Conservation (phyloP, 108 stramenopile species). For the Aureococcus anophagefferens region DNA sequence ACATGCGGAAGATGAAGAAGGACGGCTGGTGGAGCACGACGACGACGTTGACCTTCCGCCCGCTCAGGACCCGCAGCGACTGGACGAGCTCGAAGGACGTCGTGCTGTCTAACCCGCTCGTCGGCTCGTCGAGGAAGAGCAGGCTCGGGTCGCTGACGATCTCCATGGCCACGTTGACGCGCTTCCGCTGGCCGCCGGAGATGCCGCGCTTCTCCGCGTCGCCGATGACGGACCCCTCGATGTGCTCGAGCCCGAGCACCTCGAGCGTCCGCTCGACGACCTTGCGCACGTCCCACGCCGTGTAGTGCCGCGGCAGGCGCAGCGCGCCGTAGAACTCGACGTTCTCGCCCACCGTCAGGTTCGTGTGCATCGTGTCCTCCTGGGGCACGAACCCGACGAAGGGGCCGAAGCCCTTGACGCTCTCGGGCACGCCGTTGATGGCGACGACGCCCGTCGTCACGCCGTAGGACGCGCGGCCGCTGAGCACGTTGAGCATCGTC, state of each 20-base stretch:
- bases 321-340: slow-evolving; percentile 41
- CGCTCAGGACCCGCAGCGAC: no score
- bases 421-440: slow-evolving; percentile 53
- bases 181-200: slow-evolving; percentile 56
- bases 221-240: slow-evolving; percentile 68
- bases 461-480: slow-evolving; percentile 55
- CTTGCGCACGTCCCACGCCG: slow-evolving; percentile 35
- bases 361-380: slow-evolving; percentile 50
- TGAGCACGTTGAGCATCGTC: slow-evolving; percentile 55
- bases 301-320: slow-evolving; percentile 31
- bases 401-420: slow-evolving; percentile 15
- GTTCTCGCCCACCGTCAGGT: slow-evolving; percentile 57
- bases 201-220: slow-evolving; percentile 63
- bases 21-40: slow-evolving; percentile 41
- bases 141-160: slow-evolving; percentile 37
- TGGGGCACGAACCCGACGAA: no score
- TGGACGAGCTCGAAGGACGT: no score
- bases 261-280: slow-evolving; percentile 45
- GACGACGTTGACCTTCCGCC: background rate
- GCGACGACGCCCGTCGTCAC: slow-evolving; percentile 41
- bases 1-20: slow-evolving; percentile 31
- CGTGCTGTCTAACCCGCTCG: background rate
- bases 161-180: no score
- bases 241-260: slow-evolving; percentile 51
- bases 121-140: slow-evolving; percentile 46